Conservation (phyloP, 2,329 filamentous ascomycete genomes). For the Aspergillus sp. region DNA sequence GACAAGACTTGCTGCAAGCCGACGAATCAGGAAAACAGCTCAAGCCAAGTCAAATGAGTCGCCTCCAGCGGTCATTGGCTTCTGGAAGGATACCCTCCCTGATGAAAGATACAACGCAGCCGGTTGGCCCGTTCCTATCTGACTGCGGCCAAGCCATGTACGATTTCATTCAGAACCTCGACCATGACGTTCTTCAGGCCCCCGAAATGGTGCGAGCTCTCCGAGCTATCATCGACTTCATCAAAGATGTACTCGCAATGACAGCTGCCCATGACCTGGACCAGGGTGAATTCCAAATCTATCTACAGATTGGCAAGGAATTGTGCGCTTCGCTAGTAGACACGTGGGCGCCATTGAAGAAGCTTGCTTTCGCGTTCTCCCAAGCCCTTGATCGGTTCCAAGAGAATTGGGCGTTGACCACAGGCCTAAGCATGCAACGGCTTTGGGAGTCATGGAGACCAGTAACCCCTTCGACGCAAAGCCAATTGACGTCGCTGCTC, state of each 20-base stretch:
- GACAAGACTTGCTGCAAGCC: constrained; percentile 34
- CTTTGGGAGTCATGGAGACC: constrained; percentile 76
- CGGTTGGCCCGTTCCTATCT: constrained; percentile 40
- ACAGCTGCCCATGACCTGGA: constrained; percentile 49
- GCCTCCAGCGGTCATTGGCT: constrained; percentile 44
- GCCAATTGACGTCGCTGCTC: constrained; percentile 36
- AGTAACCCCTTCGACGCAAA: constrained; percentile 44
- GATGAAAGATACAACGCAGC: constrained; percentile 46
- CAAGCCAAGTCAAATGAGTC: constrained; percentile 46
- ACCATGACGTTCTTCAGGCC: constrained; percentile 27
- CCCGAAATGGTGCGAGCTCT: constrained; percentile 29
- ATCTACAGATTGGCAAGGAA: constrained; percentile 47
- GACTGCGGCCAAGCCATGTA: constrained; percentile 40
- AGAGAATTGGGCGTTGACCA: constrained; percentile 69
- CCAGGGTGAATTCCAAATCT: constrained; percentile 57
- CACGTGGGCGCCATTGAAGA: constrained; percentile 26
- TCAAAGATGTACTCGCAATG: constrained; percentile 52
- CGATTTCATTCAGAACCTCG: constrained; percentile 35
- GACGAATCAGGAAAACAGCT: constrained; percentile 35
- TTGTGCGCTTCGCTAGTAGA: constrained; percentile 37
- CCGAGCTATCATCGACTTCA: constrained; percentile 44
- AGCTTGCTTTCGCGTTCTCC: constrained; percentile 32
- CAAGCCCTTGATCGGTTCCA: constrained; percentile 59
- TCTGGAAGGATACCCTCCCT: constrained; percentile 41
- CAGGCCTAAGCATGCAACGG: constrained; percentile 75